Evolutionary conservation across 495 filamentous ascomycete genomes (phyloP), one percentile per base, ranked within the genome.

Genomic region (Aspergillus funiculosus): DNA sequence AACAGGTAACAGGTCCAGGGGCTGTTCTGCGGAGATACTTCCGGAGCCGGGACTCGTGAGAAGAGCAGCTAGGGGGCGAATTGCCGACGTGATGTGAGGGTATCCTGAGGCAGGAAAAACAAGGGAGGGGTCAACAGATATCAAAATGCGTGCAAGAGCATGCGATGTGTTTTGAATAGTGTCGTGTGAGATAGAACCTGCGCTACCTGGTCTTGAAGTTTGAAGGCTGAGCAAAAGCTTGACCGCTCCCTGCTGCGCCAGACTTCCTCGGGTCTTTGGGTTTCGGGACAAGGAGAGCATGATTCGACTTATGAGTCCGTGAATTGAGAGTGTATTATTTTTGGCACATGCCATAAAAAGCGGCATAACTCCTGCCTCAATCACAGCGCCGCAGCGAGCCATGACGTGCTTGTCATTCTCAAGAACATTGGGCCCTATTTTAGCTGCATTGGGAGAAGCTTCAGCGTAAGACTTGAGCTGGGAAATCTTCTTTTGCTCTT

Each of bases 381-480:
- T 82, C 27, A 96, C 69, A 8, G 69, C 72, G 54, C 77, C 78
- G 63, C 91, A 96, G 11, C 92, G 85, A 29, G 74, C 73, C 27
- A 80, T 71, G 17, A 95, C 89, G 38, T 83, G 80, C 5, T 82
- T 69, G 32, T 94, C 80, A 39, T 84, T 75, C 48, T 87, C 83
- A 3, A 89, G 69, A 5, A 79, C 75, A 58, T 92, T 82, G 1
- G 78, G 69, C 15, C 79, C 67, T 2, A 71, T 49, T 7, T 78
- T 60, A 8, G 52, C 57, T 45, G 62, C 61, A 21, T 80, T 75
- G 43, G 82, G 80, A 4, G 80, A 79, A 6, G 88, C 83, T 56
- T 94, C 87, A 15, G 92, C 90, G 56, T 96, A 97, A 2, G 88
- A 83, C 67, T 94, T 96, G 20, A 97, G 77, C 55, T 99, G 83